Conservation (phyloP, 192 early-diverging fungal genomes). For the Gaertneriomyces semiglobifer region DNA sequence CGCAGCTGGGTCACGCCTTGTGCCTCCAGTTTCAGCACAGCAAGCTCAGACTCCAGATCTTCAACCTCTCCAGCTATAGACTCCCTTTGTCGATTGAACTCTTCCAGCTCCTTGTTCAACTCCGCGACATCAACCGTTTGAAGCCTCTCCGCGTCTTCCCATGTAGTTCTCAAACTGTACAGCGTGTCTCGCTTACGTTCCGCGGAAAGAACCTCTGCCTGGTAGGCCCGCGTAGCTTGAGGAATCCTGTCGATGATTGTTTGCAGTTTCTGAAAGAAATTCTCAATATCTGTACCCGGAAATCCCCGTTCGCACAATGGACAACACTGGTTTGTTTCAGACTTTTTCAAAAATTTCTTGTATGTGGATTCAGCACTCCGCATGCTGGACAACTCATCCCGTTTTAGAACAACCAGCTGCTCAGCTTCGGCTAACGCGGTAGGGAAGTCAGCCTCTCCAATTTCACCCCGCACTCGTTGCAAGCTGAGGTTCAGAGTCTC, state of each 20-base stretch:
- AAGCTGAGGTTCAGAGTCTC: background rate
- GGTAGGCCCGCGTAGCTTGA: conserved; percentile 19
- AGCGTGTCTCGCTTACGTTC: conserved; percentile 37
- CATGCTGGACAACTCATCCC: conserved; percentile 38
- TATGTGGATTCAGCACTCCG: conserved; percentile 64
- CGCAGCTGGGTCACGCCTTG: conserved; percentile 34
- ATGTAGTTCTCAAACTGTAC: conserved; percentile 37
- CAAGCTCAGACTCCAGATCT: conserved; percentile 36
- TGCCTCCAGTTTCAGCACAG: conserved; percentile 19
- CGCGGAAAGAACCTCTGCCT: conserved; percentile 37
- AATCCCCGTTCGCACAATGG: conserved; percentile 82
- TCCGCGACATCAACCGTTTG: conserved; percentile 46
- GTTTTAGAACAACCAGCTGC: conserved; percentile 20
- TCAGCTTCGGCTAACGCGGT: conserved; percentile 21
- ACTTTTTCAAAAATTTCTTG: conserved; percentile 58
- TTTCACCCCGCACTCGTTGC: too few relatives aligned
- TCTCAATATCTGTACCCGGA: conserved; percentile 44
- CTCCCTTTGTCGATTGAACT: conserved; percentile 17
- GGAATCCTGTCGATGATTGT: conserved; percentile 35
- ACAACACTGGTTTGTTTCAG: conserved; percentile 65
- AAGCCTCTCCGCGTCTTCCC: conserved; percentile 45
- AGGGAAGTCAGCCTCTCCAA: conserved; percentile 23
- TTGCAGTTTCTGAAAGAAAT: conserved; percentile 39
- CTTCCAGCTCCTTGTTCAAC: conserved; percentile 20
- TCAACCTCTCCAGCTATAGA: conserved; percentile 15